Base-by-base conservation (phyloP, 805 yeast species). In the Maudiozyma pseudohumilis region DNA sequence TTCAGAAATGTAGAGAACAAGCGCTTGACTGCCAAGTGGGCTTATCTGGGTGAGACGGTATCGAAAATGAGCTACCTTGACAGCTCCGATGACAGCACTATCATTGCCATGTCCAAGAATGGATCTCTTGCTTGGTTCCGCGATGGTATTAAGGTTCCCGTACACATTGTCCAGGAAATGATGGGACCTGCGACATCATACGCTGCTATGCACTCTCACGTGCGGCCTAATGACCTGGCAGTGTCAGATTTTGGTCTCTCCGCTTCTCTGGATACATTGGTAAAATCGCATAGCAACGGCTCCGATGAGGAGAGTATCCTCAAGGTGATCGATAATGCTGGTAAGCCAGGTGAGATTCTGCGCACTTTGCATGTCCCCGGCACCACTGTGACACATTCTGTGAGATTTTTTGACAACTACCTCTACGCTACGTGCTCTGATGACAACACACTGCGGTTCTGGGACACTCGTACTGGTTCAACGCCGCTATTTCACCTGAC, bases 1-100 rank as follows among this genome's bases (percentile, higher is more conserved):
- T 69, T 80, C 29, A 77, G 72, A 19, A 85, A 76, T 40, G 40
- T 46, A 10, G 53, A 51, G 30, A 38, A 41, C 8, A 40, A 38
- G 10, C 42, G 46, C n/a, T 38, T 50, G 22, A 32, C 41, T 9
- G 43, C 49, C 11, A 51, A 49, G 35, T 57, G 61, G 60, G 42
- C 46, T 9, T 57, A 53, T 34, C 51, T 48, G 12, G 62, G 60
- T 23, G 60, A 56, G 38, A 50, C 49, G 19, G 48, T 57, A 10
- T 48, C 48, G 4, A 56, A 56, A 40, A 38, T 57, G 45, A 35
- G 40, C 9, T 47, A 49, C 23, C 34, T 55, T 27, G 53, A 54
- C 23, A 45, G 43, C 19, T 78, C 74, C 39, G 55, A 45, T 22
- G 56, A 49, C 18, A 66, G 69, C 27, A 61, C 61, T 11, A 42